These are phyloP conservation scores for Populus trichocarpa DNA, from an alignment of 441 rosid species.

Conservation along the genomic window DNA sequence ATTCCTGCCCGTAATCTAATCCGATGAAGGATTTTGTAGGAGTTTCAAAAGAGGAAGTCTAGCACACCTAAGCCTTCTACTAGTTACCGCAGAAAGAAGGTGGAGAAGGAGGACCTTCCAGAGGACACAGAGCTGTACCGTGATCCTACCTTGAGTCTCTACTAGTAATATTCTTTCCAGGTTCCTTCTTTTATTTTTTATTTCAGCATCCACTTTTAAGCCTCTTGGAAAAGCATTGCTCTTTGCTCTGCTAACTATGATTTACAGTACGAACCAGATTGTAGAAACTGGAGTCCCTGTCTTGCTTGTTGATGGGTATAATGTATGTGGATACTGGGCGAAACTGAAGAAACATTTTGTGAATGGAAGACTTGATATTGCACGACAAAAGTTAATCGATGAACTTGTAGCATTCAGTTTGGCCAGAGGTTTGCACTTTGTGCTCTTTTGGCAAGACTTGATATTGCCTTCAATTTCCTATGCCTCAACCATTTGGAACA, in stretches of 20 bases:
- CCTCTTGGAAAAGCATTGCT: conserved; percentile 18
- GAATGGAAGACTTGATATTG: conserved; percentile 75
- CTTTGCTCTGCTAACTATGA: conserved; percentile 20
- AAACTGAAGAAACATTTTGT: conserved; percentile 86
- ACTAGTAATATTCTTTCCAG: conserved; percentile 54
- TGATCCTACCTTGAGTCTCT: conserved; percentile 71
- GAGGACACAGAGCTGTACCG: conserved; percentile 60
- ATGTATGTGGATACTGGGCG: conserved; percentile 90
- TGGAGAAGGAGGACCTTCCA: conserved; percentile 62
- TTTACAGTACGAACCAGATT: conserved; percentile 75
- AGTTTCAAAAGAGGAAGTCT: conserved; percentile 56
- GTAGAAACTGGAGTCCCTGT: conserved; percentile 66
- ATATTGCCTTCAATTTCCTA: background rate
- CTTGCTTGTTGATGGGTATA: conserved; percentile 93
- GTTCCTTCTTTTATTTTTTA: conserved; percentile 19
- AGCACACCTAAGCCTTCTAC: conserved; percentile 70
- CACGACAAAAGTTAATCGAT: conserved; percentile 77
- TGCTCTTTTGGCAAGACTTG: background rate
- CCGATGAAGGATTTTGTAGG: conserved; percentile 33
- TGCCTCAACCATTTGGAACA: background rate
- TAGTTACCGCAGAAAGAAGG: conserved; percentile 81
- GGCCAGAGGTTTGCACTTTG: conserved; percentile 54
- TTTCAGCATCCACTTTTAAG: conserved; percentile 12
- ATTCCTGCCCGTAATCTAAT: conserved; percentile 8
- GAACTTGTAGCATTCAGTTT: conserved; percentile 72